phyloP scores from a whole-genome alignment of 345 rosid species.

The Syzygium aqueum region DNA sequence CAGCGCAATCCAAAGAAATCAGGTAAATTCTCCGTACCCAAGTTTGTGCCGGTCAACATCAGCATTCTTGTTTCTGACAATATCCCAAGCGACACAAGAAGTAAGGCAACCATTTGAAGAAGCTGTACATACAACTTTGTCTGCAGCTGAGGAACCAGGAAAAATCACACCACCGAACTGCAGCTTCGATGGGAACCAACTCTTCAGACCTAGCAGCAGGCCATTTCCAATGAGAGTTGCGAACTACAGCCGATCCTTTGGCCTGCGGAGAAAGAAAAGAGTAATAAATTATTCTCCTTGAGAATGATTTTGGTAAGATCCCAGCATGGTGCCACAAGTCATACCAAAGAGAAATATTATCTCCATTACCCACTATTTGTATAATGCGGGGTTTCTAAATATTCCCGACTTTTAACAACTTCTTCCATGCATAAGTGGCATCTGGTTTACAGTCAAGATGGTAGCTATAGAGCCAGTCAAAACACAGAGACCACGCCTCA shows the following conservation, averaged over 20 bases:
- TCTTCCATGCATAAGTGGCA: not conserved
- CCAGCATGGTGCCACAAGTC: not conserved
- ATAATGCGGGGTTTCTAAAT: not conserved
- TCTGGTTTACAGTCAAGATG: too few species aligned
- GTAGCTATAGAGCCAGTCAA: too few species aligned
- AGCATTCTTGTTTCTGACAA: too few species aligned
- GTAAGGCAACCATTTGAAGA: too few species aligned
- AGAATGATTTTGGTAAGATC: not conserved
- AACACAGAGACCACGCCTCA: not conserved
- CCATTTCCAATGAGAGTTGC: not conserved
- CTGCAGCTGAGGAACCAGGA: too few species aligned
- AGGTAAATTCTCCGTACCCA: slow-evolving; percentile 20
- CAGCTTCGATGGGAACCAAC: too few species aligned
- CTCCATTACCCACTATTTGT: not conserved
- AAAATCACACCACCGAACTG: too few species aligned
- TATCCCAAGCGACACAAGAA: too few species aligned
- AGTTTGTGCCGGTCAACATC: too few species aligned
- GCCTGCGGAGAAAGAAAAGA: not conserved
- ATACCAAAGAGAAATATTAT: not conserved
- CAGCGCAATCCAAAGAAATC: slow-evolving; percentile 43
- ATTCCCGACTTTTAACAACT: rapidly evolving
- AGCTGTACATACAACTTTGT: too few species aligned
- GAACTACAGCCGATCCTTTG: not conserved
- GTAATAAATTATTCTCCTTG: not conserved
- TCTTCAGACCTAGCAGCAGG: too few species aligned